Evolutionary conservation across 176 grass and related monocot species (phyloP), one percentile per base, ranked within the genome.

Genomic region (Oryza brachyantha): DNA sequence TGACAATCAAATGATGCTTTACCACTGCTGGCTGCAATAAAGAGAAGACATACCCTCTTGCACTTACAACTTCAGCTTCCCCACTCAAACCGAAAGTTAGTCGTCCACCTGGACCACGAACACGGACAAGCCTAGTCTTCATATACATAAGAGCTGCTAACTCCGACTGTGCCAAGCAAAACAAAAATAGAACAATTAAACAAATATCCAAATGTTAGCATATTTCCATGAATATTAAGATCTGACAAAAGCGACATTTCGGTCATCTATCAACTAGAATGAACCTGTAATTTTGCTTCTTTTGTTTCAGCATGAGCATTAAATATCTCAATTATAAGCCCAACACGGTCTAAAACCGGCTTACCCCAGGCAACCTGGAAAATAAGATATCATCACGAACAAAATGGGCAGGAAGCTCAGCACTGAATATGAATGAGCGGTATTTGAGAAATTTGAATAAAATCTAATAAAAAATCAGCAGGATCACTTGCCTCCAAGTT

Each of bases 41-140:
- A 79, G 78, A 73, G 29, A 17, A 77, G 77, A 13, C 83, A 32
- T 86, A 97, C 91, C 95, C 95, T 82, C 89, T 77, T 75, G 95
- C 95, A 90, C 95, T 98, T 31, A 98, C 95, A 90, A 98, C 95
- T 84, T 98, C 91, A 83, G 92, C 92, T 88, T 98, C 95, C 79
- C 92, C 89, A 85, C 91, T 86, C 74, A 58, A 63, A 68, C 95
- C 95, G 77, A 98, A 97, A 76, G 85, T 84, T 66, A 98, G 55
- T 64, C 81, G 74, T 64, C 95, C 95, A 92, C 87, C 87, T 89
- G 92, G 84, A n/a, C 95, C 92, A 26, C 77, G 82, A 24, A 98
- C 90, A 73, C 92, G 82, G n/a, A 98, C 95, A 72, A 98, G 95
- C 54, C 95, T 94, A 83, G 92, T 92, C 77, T 87, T 98, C 83